A percentile compares a stretch with the other conserved stretches of the same genome.
Evolutionary conservation across 1,284 basidiomycete genomes (phyloP).

Genomic region (Porodaedalea pini): DNA sequence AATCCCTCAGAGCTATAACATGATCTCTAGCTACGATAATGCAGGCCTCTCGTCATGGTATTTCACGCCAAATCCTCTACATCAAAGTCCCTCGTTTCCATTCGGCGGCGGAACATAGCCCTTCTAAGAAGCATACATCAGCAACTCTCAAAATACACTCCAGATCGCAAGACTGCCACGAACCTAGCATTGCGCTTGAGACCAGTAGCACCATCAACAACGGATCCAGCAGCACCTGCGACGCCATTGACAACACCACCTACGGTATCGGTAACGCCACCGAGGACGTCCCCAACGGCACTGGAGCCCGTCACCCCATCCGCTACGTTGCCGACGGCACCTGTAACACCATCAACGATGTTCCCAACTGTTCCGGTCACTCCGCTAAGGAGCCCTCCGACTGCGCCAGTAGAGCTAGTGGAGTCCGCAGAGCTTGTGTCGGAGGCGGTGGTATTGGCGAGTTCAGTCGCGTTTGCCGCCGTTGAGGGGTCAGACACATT

Average conservation of each 20-base stretch:
- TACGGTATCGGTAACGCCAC: not conserved
- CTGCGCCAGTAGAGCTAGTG: not conserved
- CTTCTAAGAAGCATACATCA: not conserved
- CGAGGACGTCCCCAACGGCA: not conserved
- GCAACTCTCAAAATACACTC: too few species aligned
- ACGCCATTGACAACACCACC: conserved; percentile 1
- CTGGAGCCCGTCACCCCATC: not conserved
- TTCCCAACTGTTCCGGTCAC: not conserved
- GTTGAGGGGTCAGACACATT: not conserved
- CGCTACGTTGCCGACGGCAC: not conserved
- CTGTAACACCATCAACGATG: conserved; percentile 11
- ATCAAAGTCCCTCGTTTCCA: not conserved
- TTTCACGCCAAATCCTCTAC: not conserved
- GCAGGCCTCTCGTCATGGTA: not conserved
- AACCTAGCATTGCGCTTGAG: not conserved
- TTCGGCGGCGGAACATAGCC: not conserved
- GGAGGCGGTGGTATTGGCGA: too few species aligned
- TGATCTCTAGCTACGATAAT: not conserved
- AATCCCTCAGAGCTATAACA: too few species aligned
- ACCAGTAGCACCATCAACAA: conserved; percentile 5
- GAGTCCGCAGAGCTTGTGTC: too few species aligned
- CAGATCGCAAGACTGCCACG: not conserved
- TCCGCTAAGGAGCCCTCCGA: not conserved
- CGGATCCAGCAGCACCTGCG: not conserved
- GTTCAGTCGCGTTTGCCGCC: not conserved